Evolutionary conservation across 75 land plant genomes (phyloP).

Genomic region (Adiantum capillusveneris): DNA sequence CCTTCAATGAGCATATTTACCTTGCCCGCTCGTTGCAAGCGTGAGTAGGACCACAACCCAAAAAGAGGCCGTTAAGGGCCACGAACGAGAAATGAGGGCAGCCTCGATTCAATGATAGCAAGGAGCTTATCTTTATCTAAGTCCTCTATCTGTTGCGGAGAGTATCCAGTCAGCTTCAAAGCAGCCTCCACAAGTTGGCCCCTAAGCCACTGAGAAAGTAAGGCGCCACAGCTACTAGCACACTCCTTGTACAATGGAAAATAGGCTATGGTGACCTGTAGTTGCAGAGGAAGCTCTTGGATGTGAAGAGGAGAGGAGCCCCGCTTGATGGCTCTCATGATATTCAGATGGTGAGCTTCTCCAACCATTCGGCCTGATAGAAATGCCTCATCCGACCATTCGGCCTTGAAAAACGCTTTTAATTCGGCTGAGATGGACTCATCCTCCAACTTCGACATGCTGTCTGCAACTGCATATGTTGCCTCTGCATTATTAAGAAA

Average conservation of each 20-base stretch:
- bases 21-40: too few species aligned
- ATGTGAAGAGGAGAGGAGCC: slow-evolving; percentile 56
- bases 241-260: slow-evolving; percentile 83
- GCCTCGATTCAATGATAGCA: slow-evolving; percentile 58
- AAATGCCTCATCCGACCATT: slow-evolving; percentile 89
- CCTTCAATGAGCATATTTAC: too few species aligned
- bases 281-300: slow-evolving; percentile 59
- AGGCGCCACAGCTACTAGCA: slow-evolving; percentile 36
- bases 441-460: slow-evolving; percentile 70
- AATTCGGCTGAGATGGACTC: slow-evolving; percentile 64
- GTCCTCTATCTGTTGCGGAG: slow-evolving; percentile 24
- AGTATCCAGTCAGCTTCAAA: slow-evolving; percentile 39
- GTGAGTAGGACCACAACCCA: background rate
- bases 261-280: slow-evolving; percentile 59
- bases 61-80: background rate
- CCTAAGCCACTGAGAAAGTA: slow-evolving; percentile 68
- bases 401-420: slow-evolving; percentile 49
- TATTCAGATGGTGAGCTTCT: slow-evolving; percentile 56
- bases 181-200: slow-evolving; percentile 88
- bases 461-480: slow-evolving; percentile 75
- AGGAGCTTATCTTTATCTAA: slow-evolving; percentile 43
- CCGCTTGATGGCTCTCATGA: slow-evolving; percentile 48
- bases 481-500: slow-evolving; percentile 71
- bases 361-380: slow-evolving; percentile 49
- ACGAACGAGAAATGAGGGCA: slow-evolving; percentile 61